Evolutionary conservation across 2,329 filamentous ascomycete genomes (phyloP).

Genomic region (Albifimbria verrucaria): DNA sequence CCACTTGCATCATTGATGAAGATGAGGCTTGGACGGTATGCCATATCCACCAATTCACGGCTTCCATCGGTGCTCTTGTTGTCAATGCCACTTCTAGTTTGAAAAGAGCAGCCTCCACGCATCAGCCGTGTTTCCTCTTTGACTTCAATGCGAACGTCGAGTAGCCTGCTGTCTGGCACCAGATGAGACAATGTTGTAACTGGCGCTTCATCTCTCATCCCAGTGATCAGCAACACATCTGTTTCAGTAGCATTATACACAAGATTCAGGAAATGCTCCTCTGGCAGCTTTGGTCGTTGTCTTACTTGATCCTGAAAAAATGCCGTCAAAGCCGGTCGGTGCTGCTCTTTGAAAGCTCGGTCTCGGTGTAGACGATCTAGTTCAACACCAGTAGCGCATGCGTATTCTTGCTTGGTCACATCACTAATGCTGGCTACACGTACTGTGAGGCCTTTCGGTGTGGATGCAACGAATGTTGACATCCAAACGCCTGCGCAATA

Average conservation of each 20-base stretch:
- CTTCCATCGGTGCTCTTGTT: slow-evolving; percentile 8
- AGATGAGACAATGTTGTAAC: slow-evolving; percentile 51
- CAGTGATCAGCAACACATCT: slow-evolving; percentile 59
- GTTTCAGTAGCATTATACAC: slow-evolving; percentile 37
- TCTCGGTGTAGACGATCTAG: slow-evolving; percentile 44
- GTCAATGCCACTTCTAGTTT: not conserved
- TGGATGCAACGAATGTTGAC: slow-evolving; percentile 29
- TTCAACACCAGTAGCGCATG: slow-evolving; percentile 44
- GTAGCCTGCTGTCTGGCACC: slow-evolving; percentile 46
- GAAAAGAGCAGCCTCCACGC: slow-evolving; percentile 27
- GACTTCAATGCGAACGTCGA: slow-evolving; percentile 51
- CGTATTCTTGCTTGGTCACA: slow-evolving; percentile 54
- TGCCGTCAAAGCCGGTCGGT: slow-evolving; percentile 46
- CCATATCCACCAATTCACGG: slow-evolving; percentile 15
- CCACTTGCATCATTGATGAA: slow-evolving; percentile 51
- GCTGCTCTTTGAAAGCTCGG: slow-evolving; percentile 60
- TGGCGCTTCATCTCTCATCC: slow-evolving; percentile 60
- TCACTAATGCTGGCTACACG: slow-evolving; percentile 54
- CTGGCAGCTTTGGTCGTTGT: slow-evolving; percentile 40
- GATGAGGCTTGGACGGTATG: slow-evolving; percentile 38
- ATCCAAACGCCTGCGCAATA: slow-evolving; percentile 54
- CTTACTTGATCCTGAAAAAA: slow-evolving; percentile 47
- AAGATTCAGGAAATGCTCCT: slow-evolving; percentile 48
- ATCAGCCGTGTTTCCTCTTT: slow-evolving; percentile 29
- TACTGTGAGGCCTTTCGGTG: slow-evolving; percentile 27